phyloP scores from a whole-genome alignment of 2,329 filamentous ascomycete species.

The Massarina eburnea region DNA sequence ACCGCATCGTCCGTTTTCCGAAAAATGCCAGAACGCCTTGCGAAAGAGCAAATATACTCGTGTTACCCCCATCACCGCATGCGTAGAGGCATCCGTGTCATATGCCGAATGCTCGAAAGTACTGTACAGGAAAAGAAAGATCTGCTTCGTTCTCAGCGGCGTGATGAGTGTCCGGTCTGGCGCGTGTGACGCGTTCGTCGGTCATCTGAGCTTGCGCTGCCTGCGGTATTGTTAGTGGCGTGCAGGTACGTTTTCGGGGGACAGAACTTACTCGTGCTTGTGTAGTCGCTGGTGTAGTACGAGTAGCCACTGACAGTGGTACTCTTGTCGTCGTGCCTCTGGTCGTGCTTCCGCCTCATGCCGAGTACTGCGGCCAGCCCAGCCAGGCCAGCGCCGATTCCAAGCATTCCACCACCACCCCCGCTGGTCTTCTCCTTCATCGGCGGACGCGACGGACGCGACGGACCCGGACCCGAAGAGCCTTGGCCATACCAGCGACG shows the following conservation, averaged over 20 bases:
- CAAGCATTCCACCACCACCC: conserved; percentile 37
- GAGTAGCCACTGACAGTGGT: conserved; percentile 42
- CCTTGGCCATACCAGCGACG: conserved; percentile 53
- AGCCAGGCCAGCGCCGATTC: conserved; percentile 47
- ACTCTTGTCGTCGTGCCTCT: conserved; percentile 47
- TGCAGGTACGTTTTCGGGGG: not conserved
- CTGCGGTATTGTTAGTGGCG: conserved; percentile 31
- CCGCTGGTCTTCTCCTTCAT: conserved; percentile 42
- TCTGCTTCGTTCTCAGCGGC: conserved; percentile 16
- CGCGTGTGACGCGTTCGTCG: conserved; percentile 44
- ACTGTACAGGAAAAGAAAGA: conserved; percentile 16
- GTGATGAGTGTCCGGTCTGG: conserved; percentile 39
- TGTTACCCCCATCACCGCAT: conserved; percentile 12
- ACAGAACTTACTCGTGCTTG: conserved; percentile 49
- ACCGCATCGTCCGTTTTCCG: conserved; percentile 1
- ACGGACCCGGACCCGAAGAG: conserved; percentile 31
- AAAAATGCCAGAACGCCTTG: conserved; percentile 8
- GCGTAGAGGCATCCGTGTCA: conserved; percentile 11
- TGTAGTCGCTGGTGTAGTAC: conserved; percentile 51
- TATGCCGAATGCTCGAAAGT: conserved; percentile 9
- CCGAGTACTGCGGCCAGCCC: conserved; percentile 49
- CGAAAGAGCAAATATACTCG: not conserved
- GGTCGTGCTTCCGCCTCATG: conserved; percentile 47
- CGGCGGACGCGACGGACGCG: conserved; percentile 37
- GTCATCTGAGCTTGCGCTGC: conserved; percentile 49